These are phyloP conservation scores for Tagetes erecta DNA, from an alignment of 129 eudicot genomes.

Conservation along the genomic window DNA sequence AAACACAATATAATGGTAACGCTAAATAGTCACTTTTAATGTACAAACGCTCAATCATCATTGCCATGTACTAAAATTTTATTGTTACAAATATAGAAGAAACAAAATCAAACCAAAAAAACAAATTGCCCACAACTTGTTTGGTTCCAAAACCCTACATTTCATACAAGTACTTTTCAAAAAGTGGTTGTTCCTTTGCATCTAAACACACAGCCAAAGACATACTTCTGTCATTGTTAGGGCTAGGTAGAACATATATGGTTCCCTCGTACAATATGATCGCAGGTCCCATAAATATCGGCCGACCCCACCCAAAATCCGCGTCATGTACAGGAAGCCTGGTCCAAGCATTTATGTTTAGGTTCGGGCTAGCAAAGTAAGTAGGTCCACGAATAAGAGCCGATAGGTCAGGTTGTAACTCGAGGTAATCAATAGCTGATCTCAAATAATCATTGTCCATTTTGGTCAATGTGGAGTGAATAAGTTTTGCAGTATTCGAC, in stretches of 20 bases:
- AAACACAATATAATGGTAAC: no score
- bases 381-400: constrained; percentile 53
- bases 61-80: constrained; percentile 9
- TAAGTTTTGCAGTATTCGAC: constrained; percentile 41
- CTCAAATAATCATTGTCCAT: constrained; percentile 62
- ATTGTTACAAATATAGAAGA: neutral
- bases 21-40: neutral
- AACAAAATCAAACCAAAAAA: neutral
- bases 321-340: constrained; percentile 58
- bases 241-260: constrained; percentile 48
- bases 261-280: constrained; percentile 56
- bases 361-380: constrained; percentile 62
- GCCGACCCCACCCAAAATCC: constrained; percentile 79
- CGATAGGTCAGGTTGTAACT: constrained; percentile 43
- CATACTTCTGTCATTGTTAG: constrained; percentile 48
- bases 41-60: neutral
- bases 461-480: constrained; percentile 43
- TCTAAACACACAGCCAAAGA: constrained; percentile 51
- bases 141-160: constrained; percentile 27
- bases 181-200: constrained; percentile 42
- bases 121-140: constrained; percentile 17
- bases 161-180: constrained; percentile 52
- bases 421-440: constrained; percentile 63
- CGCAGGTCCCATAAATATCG: constrained; percentile 59
- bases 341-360: constrained; percentile 59